Conservation (phyloP, 208 protist genomes). For the Trypanosoma platydactyli region DNA sequence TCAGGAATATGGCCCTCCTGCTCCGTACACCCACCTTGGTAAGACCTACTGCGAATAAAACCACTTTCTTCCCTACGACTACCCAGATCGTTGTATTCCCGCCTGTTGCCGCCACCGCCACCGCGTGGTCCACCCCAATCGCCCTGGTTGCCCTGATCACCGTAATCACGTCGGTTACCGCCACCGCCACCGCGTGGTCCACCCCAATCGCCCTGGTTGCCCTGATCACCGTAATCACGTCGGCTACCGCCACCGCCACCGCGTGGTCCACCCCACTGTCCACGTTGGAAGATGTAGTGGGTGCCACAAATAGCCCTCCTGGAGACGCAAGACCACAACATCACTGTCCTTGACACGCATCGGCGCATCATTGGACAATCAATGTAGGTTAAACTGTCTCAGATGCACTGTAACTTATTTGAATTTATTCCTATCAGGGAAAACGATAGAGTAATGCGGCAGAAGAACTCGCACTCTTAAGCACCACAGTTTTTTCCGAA, state of each 20-base stretch:
- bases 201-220: conserved; percentile 12
- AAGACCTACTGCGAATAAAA: background rate
- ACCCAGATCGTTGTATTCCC: conserved; percentile 25
- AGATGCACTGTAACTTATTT: background rate
- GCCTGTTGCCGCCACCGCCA: conserved; percentile 17
- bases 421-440: background rate
- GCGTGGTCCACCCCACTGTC: conserved; percentile 17
- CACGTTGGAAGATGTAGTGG: conserved; percentile 25
- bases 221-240: background rate
- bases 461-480: conserved; percentile 10
- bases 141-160: conserved; percentile 19
- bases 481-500: background rate
- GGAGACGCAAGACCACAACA: conserved; percentile 1
- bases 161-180: conserved; percentile 24
- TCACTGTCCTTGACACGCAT: conserved; percentile 8
- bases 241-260: conserved; percentile 5
- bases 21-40: background rate
- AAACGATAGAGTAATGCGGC: conserved; percentile 14
- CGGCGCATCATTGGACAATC: conserved; percentile 16
- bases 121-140: conserved; percentile 21
- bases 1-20: conserved; percentile 4
- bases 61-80: conserved; percentile 15
- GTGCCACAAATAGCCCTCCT: conserved; percentile 22
- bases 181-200: conserved; percentile 18
- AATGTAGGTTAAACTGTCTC: background rate